Conservation (phyloP, 176 grass and related monocot species). For the Hsuehochloa calcarea region DNA sequence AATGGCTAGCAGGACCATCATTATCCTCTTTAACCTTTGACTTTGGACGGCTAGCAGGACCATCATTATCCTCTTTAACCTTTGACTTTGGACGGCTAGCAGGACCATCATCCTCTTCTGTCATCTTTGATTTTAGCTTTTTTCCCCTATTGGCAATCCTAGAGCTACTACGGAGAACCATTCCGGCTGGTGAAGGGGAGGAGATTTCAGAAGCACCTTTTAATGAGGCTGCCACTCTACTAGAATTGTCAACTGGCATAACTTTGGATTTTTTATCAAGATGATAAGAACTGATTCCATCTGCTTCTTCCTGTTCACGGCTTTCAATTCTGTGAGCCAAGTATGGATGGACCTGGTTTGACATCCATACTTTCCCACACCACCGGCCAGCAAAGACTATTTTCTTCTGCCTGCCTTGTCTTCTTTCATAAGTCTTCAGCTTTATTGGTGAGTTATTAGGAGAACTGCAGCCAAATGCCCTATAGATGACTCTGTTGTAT, state of each 20-base stretch:
- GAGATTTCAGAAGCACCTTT: conserved; percentile 36
- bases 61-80: conserved; percentile 27
- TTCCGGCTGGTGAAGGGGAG: conserved; percentile 21
- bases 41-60: conserved; percentile 4
- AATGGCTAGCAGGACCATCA: conserved; percentile 9
- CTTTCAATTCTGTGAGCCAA: conserved; percentile 51
- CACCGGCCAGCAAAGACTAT: conserved; percentile 61
- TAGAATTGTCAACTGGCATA: conserved; percentile 32
- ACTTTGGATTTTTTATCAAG: conserved; percentile 24
- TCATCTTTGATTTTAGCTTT: conserved; percentile 43
- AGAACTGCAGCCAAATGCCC: conserved; percentile 66
- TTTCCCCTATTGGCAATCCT: conserved; percentile 43
- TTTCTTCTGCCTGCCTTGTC: conserved; percentile 62
- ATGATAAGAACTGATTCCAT: conserved; percentile 10
- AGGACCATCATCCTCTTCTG: conserved; percentile 23
- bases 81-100: conserved; percentile 28
- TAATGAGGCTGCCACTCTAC: conserved; percentile 30
- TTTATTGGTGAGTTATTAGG: conserved; percentile 44
- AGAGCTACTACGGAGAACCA: conserved; percentile 50
- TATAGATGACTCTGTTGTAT: conserved; percentile 81
- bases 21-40: conserved; percentile 34
- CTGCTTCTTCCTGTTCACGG: conserved; percentile 35
- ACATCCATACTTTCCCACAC: conserved; percentile 92
- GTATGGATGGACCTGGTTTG: conserved; percentile 80
- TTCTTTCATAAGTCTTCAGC: conserved; percentile 47